Base-by-base conservation (phyloP, 129 eudicot genomes). In the Flaveria robusta region DNA sequence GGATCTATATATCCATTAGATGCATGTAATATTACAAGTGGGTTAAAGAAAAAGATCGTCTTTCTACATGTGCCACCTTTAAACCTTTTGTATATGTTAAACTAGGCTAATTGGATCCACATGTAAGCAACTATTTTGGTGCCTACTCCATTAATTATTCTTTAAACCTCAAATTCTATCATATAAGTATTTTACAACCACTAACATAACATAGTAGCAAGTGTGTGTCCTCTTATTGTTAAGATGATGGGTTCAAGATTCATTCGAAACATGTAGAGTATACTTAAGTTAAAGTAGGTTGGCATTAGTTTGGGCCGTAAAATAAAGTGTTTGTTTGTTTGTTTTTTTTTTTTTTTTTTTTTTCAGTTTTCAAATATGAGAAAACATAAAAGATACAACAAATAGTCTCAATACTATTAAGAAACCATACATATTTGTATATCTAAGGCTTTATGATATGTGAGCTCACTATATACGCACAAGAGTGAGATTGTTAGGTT, bases 61-160 rank as follows among this genome's bases (percentile, higher is more conserved):
- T 2, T 19, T 34, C 68, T 74, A 24, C 55, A 56, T 58, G 69
- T 23, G 58, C 39, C 43, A 41, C 68, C 69, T 74, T 74, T 74
- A 72, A 73, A 68, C 69, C 67, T 74, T 7, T 24, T 37, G 11
- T 13, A 18, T 60, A 68, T 74, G 62, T 73, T 56, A 31, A 59
- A 54, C 29, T 2, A 66, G 51, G 55, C 46, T 37, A 55, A 75
- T 79, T 79, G 84, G 75, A 72, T 79, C 83, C 85, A 86, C 81
- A 81, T 81, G 76, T 78, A 72, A 72, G 83, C 81, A 74, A 72
- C 83, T 70, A 51, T 64, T n/a, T 68, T 60, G 80, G 87, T 81
- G 85, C 79, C 70, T 41, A 47, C 80, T 81, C 67, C 20, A 22
- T 55, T 22, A 10, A 6, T 29, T 14, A 7, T 63, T 29, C 1